Conservation (phyloP, 495 filamentous ascomycete species). For the Hypoxylon intermedium region DNA sequence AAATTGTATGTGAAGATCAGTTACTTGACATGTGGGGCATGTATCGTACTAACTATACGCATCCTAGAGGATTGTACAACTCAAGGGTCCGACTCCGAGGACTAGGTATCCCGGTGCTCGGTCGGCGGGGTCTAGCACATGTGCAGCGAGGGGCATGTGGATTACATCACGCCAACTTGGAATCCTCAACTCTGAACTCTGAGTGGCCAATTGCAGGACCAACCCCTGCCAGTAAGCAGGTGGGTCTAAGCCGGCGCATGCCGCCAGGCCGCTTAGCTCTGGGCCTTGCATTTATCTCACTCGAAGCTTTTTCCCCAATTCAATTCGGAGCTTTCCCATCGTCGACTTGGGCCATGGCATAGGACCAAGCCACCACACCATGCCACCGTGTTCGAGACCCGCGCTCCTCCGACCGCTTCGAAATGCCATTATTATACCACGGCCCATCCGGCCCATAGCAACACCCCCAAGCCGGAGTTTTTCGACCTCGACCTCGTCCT, state of each 20-base stretch:
- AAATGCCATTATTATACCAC: conserved; percentile 2
- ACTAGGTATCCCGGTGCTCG: no score
- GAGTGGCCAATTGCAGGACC: neutral
- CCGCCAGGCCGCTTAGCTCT: conserved; percentile 1
- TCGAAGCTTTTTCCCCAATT: conserved; percentile 18
- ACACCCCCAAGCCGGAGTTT: conserved; percentile 11
- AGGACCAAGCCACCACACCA: conserved; percentile 1
- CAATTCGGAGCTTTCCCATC: conserved; percentile 19
- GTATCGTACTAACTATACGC: no score
- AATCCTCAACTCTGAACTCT: neutral
- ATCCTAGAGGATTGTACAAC: no score
- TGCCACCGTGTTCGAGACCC: conserved; percentile 16
- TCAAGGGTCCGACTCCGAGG: no score
- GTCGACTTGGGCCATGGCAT: no score
- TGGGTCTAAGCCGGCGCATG: conserved; percentile 9
- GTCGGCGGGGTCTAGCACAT: neutral
- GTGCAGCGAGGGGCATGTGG: neutral
- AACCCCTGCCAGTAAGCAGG: neutral
- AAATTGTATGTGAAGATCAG: no score
- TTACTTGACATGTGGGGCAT: no score
- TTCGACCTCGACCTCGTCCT: conserved; percentile 25
- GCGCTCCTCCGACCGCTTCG: conserved; percentile 19
- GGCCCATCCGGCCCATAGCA: conserved; percentile 5
- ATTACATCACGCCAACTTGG: neutral
- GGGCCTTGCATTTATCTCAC: conserved; percentile 4